Evolutionary conservation across 371 early-diverging fungal species (phyloP).

Genomic region (Nematocida parisii): DNA sequence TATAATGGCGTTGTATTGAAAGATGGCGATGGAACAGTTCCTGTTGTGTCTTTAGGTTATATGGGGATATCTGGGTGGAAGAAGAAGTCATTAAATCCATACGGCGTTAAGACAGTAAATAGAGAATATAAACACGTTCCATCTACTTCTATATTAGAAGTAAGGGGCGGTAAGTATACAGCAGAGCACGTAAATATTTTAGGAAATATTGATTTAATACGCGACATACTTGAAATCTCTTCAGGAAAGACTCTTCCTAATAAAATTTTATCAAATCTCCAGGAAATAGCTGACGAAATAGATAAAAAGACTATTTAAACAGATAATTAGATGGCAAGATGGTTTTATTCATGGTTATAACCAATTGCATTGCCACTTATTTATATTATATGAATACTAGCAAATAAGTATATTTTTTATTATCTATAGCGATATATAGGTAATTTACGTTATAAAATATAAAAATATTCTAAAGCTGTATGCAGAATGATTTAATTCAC

Average conservation of each 20-base stretch:
- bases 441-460: no score
- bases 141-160: slow-evolving; percentile 66
- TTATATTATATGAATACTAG: no score
- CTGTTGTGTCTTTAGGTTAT: slow-evolving; percentile 79
- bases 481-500: no score
- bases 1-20: slow-evolving; percentile 32
- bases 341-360: no score
- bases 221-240: slow-evolving; percentile 47
- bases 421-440: no score
- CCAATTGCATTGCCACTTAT: no score
- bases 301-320: background rate
- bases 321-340: background rate
- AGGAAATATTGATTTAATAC: slow-evolving; percentile 73
- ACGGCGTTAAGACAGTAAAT: slow-evolving; percentile 74
- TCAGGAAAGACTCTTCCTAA: slow-evolving; percentile 20
- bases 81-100: slow-evolving; percentile 77
- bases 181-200: slow-evolving; percentile 82
- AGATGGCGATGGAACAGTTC: slow-evolving; percentile 83
- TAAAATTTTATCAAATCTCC: slow-evolving; percentile 33
- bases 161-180: slow-evolving; percentile 78
- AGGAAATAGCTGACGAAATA: slow-evolving; percentile 13
- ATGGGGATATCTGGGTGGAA: slow-evolving; percentile 87
- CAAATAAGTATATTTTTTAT: no score
- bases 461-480: no score
- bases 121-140: slow-evolving; percentile 76